Base-by-base conservation (phyloP, 345 rosid species). In the Salix dunnii region DNA sequence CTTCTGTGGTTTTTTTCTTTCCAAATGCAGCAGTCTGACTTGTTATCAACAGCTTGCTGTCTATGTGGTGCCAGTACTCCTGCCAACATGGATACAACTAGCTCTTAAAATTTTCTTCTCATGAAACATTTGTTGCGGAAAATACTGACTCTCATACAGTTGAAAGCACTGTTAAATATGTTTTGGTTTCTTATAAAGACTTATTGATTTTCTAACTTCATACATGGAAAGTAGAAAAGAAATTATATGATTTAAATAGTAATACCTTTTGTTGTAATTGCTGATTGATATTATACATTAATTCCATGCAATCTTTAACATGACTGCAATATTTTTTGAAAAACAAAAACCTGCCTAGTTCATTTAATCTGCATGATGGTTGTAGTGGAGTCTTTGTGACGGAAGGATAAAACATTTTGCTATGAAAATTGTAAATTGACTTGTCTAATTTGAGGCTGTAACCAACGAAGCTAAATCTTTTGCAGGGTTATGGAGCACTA, bases 401-500 rank as follows among this genome's bases (percentile, higher is more conserved):
- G 60, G 16, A 33, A 48, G 7, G 3, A 20, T 75, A 49, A 35
- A 42, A 25, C 40, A 27, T 12, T 40, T 7, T 23, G 11, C 67
- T 5, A 46, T 36, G 61, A 35, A 4, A 27, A 35, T 18, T 55
- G 42, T 60, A 62, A 63, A 58, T 49, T 75, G 63, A 61, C 0
- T n/a, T 17, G 7, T 8, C n/a, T 55, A 27, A 38, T 70, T 17
- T 25, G 68, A 71, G 74, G 72, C n/a, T 67, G 65, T 84, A 80
- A 76, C 77, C 31, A 60, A 23, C 27, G 67, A 35, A 75, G 51
- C 58, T 62, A 51, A 78, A 66, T 68, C 46, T 82, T 69, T 83
- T 88, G 78, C 96, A 93, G 99, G 99, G 99, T 75, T 96, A 89
- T 74, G 97, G 98, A 87, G 98, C 94, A 7, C 81, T 95, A 51